These are phyloP conservation scores for Arthrobotrys pseudoclavata DNA, from an alignment of 2,329 filamentous ascomycete genomes.

Conservation along the genomic window DNA sequence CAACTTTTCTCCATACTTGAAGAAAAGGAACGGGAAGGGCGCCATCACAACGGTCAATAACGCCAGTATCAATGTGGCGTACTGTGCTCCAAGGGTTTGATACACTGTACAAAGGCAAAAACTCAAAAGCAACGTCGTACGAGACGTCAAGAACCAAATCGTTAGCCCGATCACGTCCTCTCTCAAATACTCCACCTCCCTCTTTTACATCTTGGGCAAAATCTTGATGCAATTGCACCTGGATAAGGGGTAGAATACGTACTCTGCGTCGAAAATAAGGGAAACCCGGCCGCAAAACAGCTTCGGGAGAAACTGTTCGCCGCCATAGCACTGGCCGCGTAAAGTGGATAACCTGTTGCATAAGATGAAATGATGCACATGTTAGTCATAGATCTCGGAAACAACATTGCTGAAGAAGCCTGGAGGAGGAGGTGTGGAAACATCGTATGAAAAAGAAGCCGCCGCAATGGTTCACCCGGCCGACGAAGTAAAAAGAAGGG, in stretches of 20 bases:
- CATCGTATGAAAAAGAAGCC: slow-evolving; percentile 62
- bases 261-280: slow-evolving; percentile 77
- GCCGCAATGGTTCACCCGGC: background rate
- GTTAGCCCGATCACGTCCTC: slow-evolving; percentile 18
- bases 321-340: slow-evolving; percentile 82
- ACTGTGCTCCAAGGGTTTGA: slow-evolving; percentile 76
- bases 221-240: background rate
- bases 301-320: slow-evolving; percentile 86
- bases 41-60: slow-evolving; percentile 75
- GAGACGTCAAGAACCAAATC: slow-evolving; percentile 36
- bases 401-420: background rate
- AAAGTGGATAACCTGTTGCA: slow-evolving; percentile 76
- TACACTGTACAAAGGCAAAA: slow-evolving; percentile 70
- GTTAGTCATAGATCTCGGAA: slow-evolving; percentile 69
- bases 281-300: slow-evolving; percentile 82
- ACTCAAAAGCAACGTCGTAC: slow-evolving; percentile 33
- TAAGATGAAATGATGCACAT: slow-evolving; percentile 65
- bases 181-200: slow-evolving; percentile 61
- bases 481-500: slow-evolving; percentile 63
- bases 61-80: slow-evolving; percentile 75
- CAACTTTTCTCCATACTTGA: slow-evolving; percentile 73
- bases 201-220: slow-evolving; percentile 62
- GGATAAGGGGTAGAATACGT: slow-evolving; percentile 61
- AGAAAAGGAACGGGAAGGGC: slow-evolving; percentile 71
- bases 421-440: background rate